Evolutionary conservation across 768 basidiomycete genomes (phyloP).

Genomic region (Kwoniella mangroviensis): DNA sequence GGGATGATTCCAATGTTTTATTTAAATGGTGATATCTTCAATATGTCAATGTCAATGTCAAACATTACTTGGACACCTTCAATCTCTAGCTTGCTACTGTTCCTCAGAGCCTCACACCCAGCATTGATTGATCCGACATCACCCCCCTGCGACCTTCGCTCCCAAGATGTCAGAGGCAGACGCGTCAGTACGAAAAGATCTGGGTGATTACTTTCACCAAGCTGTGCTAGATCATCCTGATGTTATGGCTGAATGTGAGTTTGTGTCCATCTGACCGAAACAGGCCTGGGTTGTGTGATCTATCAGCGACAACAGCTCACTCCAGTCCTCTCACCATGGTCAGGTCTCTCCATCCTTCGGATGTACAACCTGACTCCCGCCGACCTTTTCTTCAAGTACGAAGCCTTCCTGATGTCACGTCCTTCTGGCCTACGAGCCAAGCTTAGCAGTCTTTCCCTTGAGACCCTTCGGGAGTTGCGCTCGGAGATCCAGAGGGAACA

Average conservation of each 20-base stretch:
- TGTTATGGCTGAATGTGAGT: conserved; percentile 58
- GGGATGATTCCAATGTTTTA: too few relatives aligned
- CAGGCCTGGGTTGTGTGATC: too few relatives aligned
- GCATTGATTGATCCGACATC: too few relatives aligned
- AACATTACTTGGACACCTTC: too few relatives aligned
- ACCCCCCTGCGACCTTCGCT: not conserved
- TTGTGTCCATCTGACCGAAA: too few relatives aligned
- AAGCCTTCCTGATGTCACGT: conserved; percentile 59
- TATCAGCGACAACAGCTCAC: not conserved
- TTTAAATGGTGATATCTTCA: too few relatives aligned
- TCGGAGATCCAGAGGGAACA: conserved; percentile 56
- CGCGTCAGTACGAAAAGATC: conserved; percentile 27
- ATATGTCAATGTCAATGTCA: too few relatives aligned
- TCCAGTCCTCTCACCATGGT: conserved; percentile 5
- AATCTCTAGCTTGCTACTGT: too few relatives aligned
- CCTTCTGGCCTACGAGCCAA: conserved; percentile 49
- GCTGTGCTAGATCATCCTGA: conserved; percentile 51
- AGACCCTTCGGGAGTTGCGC: conserved; percentile 55
- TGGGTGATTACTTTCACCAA: conserved; percentile 48
- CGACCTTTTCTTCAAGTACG: conserved; percentile 61
- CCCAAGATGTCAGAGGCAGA: conserved; percentile 8
- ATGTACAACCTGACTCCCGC: conserved; percentile 58
- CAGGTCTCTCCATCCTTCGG: conserved; percentile 60
- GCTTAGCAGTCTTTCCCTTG: conserved; percentile 46
- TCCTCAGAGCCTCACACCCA: too few relatives aligned